Conservation (phyloP, 331 rosid genomes). For the Ulmus americana region DNA sequence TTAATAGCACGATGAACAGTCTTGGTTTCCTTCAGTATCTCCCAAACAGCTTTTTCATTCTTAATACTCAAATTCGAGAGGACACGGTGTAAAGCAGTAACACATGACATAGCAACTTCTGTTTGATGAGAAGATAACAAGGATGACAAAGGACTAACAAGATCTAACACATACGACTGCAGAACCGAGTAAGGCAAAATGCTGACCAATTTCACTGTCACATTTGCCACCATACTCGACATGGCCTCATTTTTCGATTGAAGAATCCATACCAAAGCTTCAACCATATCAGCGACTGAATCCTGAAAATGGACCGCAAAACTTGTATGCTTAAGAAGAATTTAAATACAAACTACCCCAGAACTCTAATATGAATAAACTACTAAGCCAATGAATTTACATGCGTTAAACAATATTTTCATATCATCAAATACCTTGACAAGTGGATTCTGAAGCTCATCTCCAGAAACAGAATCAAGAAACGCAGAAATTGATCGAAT, state of each 20-base stretch:
- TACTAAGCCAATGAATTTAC: not conserved
- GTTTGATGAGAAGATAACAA: slow-evolving; percentile 46
- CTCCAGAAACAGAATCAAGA: slow-evolving; percentile 57
- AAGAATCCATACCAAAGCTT: slow-evolving; percentile 74
- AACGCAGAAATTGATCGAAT: slow-evolving; percentile 49
- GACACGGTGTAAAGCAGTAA: slow-evolving; percentile 51
- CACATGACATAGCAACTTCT: slow-evolving; percentile 50
- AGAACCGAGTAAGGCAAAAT: slow-evolving; percentile 43
- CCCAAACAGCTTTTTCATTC: slow-evolving; percentile 55
- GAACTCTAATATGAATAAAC: not conserved
- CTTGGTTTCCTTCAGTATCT: slow-evolving; percentile 44
- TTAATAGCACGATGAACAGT: slow-evolving; percentile 34
- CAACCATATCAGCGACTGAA: slow-evolving; percentile 49
- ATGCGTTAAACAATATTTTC: not conserved
- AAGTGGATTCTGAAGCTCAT: slow-evolving; percentile 33
- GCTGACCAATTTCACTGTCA: slow-evolving; percentile 47
- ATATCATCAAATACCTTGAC: slow-evolving; percentile 46
- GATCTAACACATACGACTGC: slow-evolving; percentile 47
- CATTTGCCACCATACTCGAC: slow-evolving; percentile 53
- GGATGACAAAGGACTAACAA: slow-evolving; percentile 55
- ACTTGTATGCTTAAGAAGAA: too few species aligned
- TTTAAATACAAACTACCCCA: not conserved
- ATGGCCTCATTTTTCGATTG: slow-evolving; percentile 37
- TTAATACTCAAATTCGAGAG: slow-evolving; percentile 49
- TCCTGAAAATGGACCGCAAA: slow-evolving; percentile 43